Base-by-base conservation (phyloP, 345 rosid genomes). In the Dimocarpus longan region DNA sequence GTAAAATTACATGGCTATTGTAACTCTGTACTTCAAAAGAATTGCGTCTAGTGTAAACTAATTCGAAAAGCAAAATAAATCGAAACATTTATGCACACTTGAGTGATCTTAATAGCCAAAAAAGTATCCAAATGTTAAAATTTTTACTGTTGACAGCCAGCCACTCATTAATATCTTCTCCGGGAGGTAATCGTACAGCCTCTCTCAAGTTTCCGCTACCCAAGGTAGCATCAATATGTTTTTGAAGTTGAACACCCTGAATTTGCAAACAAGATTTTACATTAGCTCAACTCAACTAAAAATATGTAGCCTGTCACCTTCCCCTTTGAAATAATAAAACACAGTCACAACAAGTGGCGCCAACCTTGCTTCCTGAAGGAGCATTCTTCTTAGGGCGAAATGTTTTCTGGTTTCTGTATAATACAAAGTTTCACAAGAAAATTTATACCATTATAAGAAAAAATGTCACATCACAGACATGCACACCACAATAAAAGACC, bases 181-280 rank as follows among this genome's bases (percentile, higher is more conserved):
- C 95, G 26, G 90, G 93, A 79, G 93, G 95, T 13, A 91, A 78
- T 71, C 91, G 12, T 0, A 91, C 93, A 4, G 93, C 92, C 81
- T 91, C 95, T 80, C 95, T 88, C 76, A 91, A 78, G 79, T 91
- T 91, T 4, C 95, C 95, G 73, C 95, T 91, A 5, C 92, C 95
- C 59, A 90, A 79, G 43, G 95, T 91, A 18, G 93, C 89, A 86
- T 91, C 93, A 13, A 90, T 91, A 32, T 88, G 93, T 52, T 73
- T 88, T 74, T 84, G 87, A 79, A 91, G 93, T 46, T 91, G 93
- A 82, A 92, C 93, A 64, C 92, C 95, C 93, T 90, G 85, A 70
- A 85, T 52, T 68, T 50, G 26, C 28, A 70, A 32, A 7, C 70
- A 21, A 54, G 18, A 21, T 60, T 8, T 46, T 46, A 19, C 50